phyloP scores from a whole-genome alignment of 2,329 filamentous ascomycete genomes.

The Colletotrichum musicola region DNA sequence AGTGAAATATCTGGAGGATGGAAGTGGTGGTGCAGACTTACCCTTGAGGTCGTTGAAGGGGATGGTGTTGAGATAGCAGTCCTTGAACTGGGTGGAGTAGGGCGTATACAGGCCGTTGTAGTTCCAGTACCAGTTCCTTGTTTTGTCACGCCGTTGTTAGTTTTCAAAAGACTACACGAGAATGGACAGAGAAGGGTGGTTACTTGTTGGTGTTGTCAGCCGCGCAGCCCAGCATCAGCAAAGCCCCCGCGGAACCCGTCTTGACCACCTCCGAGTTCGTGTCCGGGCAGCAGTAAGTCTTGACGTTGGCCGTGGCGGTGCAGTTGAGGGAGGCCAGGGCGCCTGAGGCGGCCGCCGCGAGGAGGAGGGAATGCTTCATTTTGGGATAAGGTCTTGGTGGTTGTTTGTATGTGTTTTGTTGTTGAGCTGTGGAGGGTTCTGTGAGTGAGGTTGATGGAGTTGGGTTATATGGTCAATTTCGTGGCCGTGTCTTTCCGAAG shows the following conservation, averaged over 20 bases:
- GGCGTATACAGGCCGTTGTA: constrained; percentile 40
- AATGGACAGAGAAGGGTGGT: background rate
- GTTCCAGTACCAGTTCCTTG: constrained; percentile 39
- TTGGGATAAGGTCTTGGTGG: background rate
- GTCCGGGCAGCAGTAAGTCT: constrained; percentile 40
- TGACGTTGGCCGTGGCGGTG: constrained; percentile 32
- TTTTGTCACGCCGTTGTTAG: too few species aligned
- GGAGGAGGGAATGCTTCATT: constrained; percentile 23
- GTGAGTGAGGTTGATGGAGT: background rate
- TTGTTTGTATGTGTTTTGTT: background rate
- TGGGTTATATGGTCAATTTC: background rate
- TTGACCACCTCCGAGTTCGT: constrained; percentile 39
- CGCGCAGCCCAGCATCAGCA: constrained; percentile 38
- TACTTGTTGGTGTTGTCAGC: constrained; percentile 39
- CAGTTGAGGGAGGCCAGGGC: constrained; percentile 40
- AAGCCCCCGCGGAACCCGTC: constrained; percentile 27
- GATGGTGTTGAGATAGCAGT: constrained; percentile 38
- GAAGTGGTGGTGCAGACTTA: background rate
- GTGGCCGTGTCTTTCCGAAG: background rate
- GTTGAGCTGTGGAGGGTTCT: background rate
- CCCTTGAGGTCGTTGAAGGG: constrained; percentile 37
- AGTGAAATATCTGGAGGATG: background rate
- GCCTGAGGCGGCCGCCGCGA: constrained; percentile 16
- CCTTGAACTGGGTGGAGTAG: constrained; percentile 36
- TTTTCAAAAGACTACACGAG: background rate